These are phyloP conservation scores for Allium cepa DNA, from an alignment of 106 monocot genomes.

Conservation along the genomic window DNA sequence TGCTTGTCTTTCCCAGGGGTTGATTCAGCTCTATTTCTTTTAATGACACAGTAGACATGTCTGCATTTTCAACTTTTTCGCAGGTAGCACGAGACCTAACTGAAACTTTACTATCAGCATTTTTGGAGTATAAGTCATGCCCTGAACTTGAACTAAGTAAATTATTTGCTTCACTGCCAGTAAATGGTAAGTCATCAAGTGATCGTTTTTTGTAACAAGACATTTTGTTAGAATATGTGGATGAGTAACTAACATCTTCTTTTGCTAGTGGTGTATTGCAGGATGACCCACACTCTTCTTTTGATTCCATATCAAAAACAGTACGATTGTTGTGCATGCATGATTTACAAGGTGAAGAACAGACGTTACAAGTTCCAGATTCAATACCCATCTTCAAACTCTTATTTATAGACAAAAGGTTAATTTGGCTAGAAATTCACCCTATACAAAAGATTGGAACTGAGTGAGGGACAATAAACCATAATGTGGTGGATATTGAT, in stretches of 20 bases:
- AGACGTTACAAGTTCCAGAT: slow-evolving; percentile 88
- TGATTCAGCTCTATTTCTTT: slow-evolving; percentile 13
- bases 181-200: slow-evolving; percentile 15
- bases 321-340: slow-evolving; percentile 57
- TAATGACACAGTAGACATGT: slow-evolving; percentile 28
- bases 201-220: slow-evolving; percentile 19
- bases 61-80: slow-evolving; percentile 45
- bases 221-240: slow-evolving; percentile 10
- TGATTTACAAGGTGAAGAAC: slow-evolving; percentile 84
- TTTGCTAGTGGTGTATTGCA: slow-evolving; percentile 18
- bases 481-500: too few relatives aligned
- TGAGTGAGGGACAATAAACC: too few relatives aligned
- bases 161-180: slow-evolving; percentile 36
- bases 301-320: slow-evolving; percentile 33
- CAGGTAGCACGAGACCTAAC: slow-evolving; percentile 11
- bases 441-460: slow-evolving; percentile 17
- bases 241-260: slow-evolving; percentile 38
- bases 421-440: slow-evolving; percentile 4
- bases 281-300: slow-evolving; percentile 33
- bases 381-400: slow-evolving; percentile 16
- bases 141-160: slow-evolving; percentile 30
- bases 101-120: slow-evolving; percentile 42
- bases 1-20: not conserved
- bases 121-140: slow-evolving; percentile 33
- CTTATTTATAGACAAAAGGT: slow-evolving; percentile 3